These are phyloP conservation scores for Vickermania ingenoplastis DNA, from an alignment of 208 protist genomes.

Conservation along the genomic window DNA sequence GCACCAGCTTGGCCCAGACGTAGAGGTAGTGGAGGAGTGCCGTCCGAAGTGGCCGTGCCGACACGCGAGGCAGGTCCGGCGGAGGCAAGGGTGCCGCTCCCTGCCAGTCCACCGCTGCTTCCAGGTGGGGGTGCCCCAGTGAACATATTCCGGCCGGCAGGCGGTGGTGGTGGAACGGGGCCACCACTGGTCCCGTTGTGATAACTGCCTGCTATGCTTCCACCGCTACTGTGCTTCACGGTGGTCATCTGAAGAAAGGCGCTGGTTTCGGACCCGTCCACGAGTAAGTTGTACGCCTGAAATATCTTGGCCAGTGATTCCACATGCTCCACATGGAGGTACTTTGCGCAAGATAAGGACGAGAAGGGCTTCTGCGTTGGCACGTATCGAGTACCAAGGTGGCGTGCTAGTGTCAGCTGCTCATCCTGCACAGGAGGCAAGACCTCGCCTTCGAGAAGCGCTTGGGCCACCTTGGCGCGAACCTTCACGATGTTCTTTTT, in stretches of 20 bases:
- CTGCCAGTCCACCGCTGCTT: background rate
- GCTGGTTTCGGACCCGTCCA: background rate
- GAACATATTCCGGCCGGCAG: background rate
- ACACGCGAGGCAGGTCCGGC: background rate
- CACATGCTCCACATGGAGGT: conserved; percentile 45
- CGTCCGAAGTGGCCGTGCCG: conserved; percentile 6
- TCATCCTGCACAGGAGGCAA: conserved; percentile 15
- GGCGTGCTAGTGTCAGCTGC: conserved; percentile 31
- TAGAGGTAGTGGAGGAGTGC: background rate
- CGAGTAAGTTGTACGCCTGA: conserved; percentile 24
- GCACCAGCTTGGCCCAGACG: background rate
- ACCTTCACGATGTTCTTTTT: conserved; percentile 17
- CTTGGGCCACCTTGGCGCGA: conserved; percentile 33
- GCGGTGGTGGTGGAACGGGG: background rate
- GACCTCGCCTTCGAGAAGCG: conserved; percentile 25
- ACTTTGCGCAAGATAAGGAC: conserved; percentile 35
- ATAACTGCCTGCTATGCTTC: background rate
- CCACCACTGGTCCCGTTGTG: background rate
- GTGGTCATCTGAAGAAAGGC: background rate
- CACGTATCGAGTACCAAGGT: conserved; percentile 61
- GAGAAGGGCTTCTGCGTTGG: conserved; percentile 58
- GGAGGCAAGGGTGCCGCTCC: background rate
- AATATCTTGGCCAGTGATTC: conserved; percentile 28
- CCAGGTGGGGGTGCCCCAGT: background rate
- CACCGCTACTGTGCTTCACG: background rate